Evolutionary conservation across 768 basidiomycete genomes (phyloP).

Genomic region (Russula dissimulans): DNA sequence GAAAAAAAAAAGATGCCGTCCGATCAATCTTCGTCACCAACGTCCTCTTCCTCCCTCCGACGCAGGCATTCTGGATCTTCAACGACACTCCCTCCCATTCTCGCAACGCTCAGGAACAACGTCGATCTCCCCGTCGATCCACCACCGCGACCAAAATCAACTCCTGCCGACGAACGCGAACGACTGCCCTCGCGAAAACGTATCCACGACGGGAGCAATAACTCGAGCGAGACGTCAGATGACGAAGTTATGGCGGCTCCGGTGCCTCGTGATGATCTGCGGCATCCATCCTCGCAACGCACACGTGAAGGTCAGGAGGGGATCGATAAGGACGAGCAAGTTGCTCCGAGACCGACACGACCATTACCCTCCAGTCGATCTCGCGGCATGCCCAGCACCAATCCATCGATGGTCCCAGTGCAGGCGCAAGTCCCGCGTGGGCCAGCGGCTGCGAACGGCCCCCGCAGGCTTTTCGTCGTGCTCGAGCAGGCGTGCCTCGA

Average conservation of each 20-base stretch:
- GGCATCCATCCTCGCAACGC: background rate
- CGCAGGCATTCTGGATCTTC: slow-evolving; percentile 57
- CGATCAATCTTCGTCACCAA: slow-evolving; percentile 3
- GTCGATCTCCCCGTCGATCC: slow-evolving; percentile 31
- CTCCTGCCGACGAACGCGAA: slow-evolving; percentile 53
- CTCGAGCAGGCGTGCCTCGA: slow-evolving; percentile 93
- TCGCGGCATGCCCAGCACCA: slow-evolving; percentile 34
- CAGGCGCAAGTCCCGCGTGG: slow-evolving; percentile 67
- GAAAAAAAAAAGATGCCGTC: slow-evolving; percentile 1
- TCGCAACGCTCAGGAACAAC: slow-evolving; percentile 20
- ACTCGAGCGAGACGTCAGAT: slow-evolving; percentile 24
- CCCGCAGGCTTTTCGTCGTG: slow-evolving; percentile 77
- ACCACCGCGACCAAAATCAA: slow-evolving; percentile 66
- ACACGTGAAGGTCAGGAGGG: background rate
- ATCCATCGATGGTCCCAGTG: slow-evolving; percentile 75
- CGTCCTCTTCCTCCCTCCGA: slow-evolving; percentile 23
- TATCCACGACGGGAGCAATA: slow-evolving; percentile 20
- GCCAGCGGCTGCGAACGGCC: slow-evolving; percentile 37
- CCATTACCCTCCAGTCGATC: slow-evolving; percentile 33
- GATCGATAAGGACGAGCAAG: slow-evolving; percentile 44
- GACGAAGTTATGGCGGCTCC: slow-evolving; percentile 39
- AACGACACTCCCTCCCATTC: slow-evolving; percentile 27
- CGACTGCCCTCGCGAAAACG: slow-evolving; percentile 35
- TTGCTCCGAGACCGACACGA: slow-evolving; percentile 28
- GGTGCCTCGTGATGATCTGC: background rate